Conservation (phyloP, 345 rosid genomes). For the Eutrema heterophyllum region DNA sequence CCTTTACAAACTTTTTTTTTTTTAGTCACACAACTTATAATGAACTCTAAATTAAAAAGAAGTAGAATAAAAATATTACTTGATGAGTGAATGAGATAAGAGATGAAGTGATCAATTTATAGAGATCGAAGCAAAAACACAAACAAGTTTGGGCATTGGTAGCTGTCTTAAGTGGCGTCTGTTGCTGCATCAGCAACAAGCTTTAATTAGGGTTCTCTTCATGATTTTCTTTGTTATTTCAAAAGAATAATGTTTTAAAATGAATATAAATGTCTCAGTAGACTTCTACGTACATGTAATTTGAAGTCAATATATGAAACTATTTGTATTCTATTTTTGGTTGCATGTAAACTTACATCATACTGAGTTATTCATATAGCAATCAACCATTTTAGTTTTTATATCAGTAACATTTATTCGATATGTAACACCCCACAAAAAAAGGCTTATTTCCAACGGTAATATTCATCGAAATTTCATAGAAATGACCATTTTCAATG, state of each 20-base stretch:
- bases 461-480: too few species aligned
- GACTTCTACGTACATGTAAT: neutral
- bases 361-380: neutral
- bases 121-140: conserved; percentile 26
- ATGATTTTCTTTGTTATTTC: neutral
- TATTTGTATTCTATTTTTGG: neutral
- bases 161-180: conserved; percentile 43
- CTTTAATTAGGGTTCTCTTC: conserved; percentile 21
- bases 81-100: conserved; percentile 16
- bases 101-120: conserved; percentile 38
- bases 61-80: conserved; percentile 8
- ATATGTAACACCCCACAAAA: neutral
- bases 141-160: conserved; percentile 71
- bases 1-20: neutral
- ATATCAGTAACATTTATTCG: neutral
- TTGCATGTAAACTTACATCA: neutral
- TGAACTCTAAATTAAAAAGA: conserved; percentile 16
- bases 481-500: too few species aligned
- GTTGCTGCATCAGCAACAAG: conserved; percentile 65
- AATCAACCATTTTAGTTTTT: neutral
- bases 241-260: neutral
- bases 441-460: too few species aligned
- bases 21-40: conserved; percentile 10
- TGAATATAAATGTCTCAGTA: neutral
- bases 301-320: neutral